Percentiles rank a stretch among this genome's conserved stretches.
These are phyloP conservation scores for Endocladia muricata DNA, from an alignment of 31 red algal genomes.

Conservation along the genomic window DNA sequence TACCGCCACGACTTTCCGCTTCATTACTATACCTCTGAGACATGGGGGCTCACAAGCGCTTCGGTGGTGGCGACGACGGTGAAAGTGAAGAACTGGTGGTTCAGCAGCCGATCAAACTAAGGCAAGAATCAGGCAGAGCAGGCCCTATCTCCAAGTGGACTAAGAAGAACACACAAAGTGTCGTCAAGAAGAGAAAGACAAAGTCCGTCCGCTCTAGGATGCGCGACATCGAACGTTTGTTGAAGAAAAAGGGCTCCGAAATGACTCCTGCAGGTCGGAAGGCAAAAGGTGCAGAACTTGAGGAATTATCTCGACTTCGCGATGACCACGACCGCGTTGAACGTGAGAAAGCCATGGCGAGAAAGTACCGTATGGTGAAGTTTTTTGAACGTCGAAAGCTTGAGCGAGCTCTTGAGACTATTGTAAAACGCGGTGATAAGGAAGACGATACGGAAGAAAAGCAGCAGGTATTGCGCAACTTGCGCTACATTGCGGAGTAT, in stretches of 20 bases:
- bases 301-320: conserved; percentile 17
- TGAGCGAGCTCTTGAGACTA: conserved; percentile 40
- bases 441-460: conserved; percentile 30
- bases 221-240: conserved; percentile 31
- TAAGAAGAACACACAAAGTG: not conserved
- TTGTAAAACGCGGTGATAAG: conserved; percentile 27
- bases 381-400: conserved; percentile 65
- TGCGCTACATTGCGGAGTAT: conserved; percentile 13
- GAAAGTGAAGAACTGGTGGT: not conserved
- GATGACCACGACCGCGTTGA: conserved; percentile 32
- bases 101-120: not conserved
- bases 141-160: not conserved
- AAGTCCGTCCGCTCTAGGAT: conserved; percentile 33
- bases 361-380: conserved; percentile 40
- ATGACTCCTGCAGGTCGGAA: conserved; percentile 13
- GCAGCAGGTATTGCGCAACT: conserved; percentile 15
- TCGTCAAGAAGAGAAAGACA: not conserved
- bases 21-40: too few species aligned
- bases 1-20: too few species aligned
- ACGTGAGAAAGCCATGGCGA: conserved; percentile 16
- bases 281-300: conserved; percentile 41
- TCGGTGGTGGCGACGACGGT: conserved; percentile 22
- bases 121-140: not conserved
- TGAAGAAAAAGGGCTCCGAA: conserved; percentile 26
- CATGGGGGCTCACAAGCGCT: conserved; percentile 42